Evolutionary conservation across 352 stramenopile species (phyloP), one percentile per base, ranked within the genome.

Genomic region (Phytopythium oedochilum): DNA sequence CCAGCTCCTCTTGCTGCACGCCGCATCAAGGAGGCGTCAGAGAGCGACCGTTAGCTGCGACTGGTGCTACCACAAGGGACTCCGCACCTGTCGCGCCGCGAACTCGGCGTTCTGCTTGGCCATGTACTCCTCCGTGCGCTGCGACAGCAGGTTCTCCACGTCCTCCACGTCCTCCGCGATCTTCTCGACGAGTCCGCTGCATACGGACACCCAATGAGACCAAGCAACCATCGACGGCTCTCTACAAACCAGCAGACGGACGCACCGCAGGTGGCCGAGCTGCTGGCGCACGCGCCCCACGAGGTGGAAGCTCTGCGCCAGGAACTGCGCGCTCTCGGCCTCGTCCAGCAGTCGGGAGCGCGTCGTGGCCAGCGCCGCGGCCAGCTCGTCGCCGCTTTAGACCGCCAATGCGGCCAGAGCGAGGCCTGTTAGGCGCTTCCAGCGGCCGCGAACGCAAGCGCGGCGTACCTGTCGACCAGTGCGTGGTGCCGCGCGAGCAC

Each of bases 21-120:
- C 17, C 43, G 11, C 6, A n/a, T n/a, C n/a, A n/a, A n/a, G n/a
- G n/a, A n/a, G n/a, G n/a, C n/a, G n/a, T n/a, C n/a, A n/a, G n/a
- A n/a, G n/a, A n/a, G n/a, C n/a, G n/a, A n/a, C n/a, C n/a, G n/a
- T n/a, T n/a, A n/a, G n/a, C n/a, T n/a, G n/a, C n/a, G n/a, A n/a
- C n/a, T n/a, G n/a, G n/a, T n/a, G n/a, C n/a, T n/a, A n/a, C n/a
- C n/a, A n/a, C n/a, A n/a, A n/a, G n/a, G 14, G 22, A 15, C 17
- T 25, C 3, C 28, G 28, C n/a, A 80, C 73, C 60, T 84, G 75
- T 7, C 74, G 70, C 18, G 62, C 57, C 0, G 82, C 84, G 31
- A 92, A 92, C 44, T 63, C 66, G 3, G 84, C 84, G 50, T 94
- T 94, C 61, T 92, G 75, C 2, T 63, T 55, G 9, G 83, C 82